phyloP scores from a whole-genome alignment of 2,329 filamentous ascomycete genomes.

The Aspergillus eucalypticola region DNA sequence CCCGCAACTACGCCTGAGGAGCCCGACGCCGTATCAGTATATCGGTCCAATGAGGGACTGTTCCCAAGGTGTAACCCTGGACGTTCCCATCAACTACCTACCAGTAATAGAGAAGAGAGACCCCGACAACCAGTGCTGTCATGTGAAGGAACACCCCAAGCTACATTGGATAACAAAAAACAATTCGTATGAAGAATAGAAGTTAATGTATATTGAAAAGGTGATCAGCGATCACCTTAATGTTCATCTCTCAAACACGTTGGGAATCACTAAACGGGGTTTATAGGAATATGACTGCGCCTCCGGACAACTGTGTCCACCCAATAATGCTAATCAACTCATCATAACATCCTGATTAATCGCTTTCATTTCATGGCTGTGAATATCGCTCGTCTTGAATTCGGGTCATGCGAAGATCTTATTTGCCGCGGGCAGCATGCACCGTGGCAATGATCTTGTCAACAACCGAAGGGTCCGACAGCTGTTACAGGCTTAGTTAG shows the following conservation, averaged over 20 bases:
- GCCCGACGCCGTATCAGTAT: no score
- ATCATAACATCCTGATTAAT: conserved; percentile 4
- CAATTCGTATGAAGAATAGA: not conserved
- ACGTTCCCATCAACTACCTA: no score
- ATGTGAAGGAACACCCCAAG: no score
- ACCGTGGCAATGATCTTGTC: conserved; percentile 85
- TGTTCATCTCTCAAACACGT: conserved; percentile 3
- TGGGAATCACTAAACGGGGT: conserved; percentile 9
- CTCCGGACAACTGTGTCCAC: conserved; percentile 2
- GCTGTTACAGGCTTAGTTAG: conserved; percentile 48
- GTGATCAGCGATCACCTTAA: not conserved
- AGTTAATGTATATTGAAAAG: not conserved
- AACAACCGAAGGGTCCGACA: conserved; percentile 87
- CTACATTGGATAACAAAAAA: no score
- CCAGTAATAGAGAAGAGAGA: no score
- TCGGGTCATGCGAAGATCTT: conserved; percentile 14
- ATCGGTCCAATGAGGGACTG: no score
- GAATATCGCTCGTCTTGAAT: conserved; percentile 5
- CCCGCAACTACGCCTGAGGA: no score
- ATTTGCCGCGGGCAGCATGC: conserved; percentile 53
- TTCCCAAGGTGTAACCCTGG: no score
- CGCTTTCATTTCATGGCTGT: conserved; percentile 4
- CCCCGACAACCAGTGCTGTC: no score
- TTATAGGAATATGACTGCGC: conserved; percentile 5
- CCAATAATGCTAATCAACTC: conserved; percentile 1